Evolutionary conservation across 1,284 basidiomycete species (phyloP), one percentile per base, ranked within the genome.

Genomic region (Entoloma clypeatum): DNA sequence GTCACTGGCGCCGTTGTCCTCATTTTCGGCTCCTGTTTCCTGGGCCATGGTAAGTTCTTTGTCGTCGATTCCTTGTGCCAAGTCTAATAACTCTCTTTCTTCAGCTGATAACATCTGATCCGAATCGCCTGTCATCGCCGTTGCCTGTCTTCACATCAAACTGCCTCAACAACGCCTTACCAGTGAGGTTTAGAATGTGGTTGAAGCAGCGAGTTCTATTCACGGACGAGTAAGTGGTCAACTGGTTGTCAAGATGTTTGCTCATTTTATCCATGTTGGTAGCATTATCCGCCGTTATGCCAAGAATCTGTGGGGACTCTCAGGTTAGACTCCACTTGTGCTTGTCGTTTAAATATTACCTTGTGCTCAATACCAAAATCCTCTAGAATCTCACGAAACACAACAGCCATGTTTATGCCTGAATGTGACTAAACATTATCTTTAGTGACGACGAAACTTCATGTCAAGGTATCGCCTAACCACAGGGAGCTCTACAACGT

Each of bases 111-210:
- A n/a, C n/a, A n/a, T n/a, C n/a, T n/a, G n/a, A n/a, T 35, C 34
- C 35, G 39, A 28, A 9, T 33, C 24, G n/a, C 19, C 39, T 23
- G 9, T 43, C 36, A n/a, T 18, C 21, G 30, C 11, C 23, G 39
- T 2, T 14, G 25, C 26, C 35, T 42, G 18, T 17, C 25, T 16
- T n/a, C n/a, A 48, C 14, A 34, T 62, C 55, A 48, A 65, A 65
- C 31, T 57, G 53, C 3, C 30, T 11, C 0, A 63, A 25, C 4
- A 64, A n/a, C 1, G 35, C 48, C 21, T 64, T 61, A 0, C 52
- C 63, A 1, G 57, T 47, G 0, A 71, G 51, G 30, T 63, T 64
- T 1, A 55, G 34, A 3, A 66, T 53, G 27, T 70, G 66, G 0
- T 51, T 38, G 35, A 68, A 65, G 42, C 67, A 71, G 0, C 53